Conservation (phyloP, 2,329 filamentous ascomycete genomes). For the Xylaria sp. region DNA sequence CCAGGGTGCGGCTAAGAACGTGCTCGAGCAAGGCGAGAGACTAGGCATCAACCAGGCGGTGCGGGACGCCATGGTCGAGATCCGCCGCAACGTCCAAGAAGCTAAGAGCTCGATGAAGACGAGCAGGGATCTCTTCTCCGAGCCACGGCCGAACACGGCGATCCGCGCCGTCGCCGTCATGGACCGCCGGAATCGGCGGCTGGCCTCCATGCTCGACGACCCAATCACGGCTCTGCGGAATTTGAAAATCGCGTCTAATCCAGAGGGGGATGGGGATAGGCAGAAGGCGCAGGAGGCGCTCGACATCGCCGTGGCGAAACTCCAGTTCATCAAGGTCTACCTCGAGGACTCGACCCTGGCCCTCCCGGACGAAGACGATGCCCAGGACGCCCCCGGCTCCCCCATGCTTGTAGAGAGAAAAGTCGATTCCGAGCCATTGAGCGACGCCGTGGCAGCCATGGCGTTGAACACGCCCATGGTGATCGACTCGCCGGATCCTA, state of each 20-base stretch:
- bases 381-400: conserved; percentile 39
- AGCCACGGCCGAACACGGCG: conserved; percentile 47
- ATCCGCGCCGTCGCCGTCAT: conserved; percentile 60
- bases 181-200: conserved; percentile 72
- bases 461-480: conserved; percentile 41
- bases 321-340: conserved; percentile 73
- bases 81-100: conserved; percentile 79
- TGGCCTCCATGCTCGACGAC: conserved; percentile 75
- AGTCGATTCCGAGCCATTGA: conserved; percentile 41
- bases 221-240: conserved; percentile 72
- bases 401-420: conserved; percentile 21
- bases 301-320: conserved; percentile 69
- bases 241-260: conserved; percentile 59
- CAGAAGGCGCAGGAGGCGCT: conserved; percentile 63
- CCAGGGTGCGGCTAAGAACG: conserved; percentile 79
- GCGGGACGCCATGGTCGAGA: conserved; percentile 83
- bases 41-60: conserved; percentile 84
- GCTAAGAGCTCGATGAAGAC: conserved; percentile 58
- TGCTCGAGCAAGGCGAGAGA: conserved; percentile 78
- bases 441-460: conserved; percentile 46
- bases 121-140: conserved; percentile 52
- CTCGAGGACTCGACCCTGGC: conserved; percentile 68
- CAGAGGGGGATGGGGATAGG: conserved; percentile 57
- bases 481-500: conserved; percentile 33
- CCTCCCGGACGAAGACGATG: conserved; percentile 55